These are phyloP conservation scores for Euphrasia arctica DNA, from an alignment of 305 asterid genomes.

Conservation along the genomic window DNA sequence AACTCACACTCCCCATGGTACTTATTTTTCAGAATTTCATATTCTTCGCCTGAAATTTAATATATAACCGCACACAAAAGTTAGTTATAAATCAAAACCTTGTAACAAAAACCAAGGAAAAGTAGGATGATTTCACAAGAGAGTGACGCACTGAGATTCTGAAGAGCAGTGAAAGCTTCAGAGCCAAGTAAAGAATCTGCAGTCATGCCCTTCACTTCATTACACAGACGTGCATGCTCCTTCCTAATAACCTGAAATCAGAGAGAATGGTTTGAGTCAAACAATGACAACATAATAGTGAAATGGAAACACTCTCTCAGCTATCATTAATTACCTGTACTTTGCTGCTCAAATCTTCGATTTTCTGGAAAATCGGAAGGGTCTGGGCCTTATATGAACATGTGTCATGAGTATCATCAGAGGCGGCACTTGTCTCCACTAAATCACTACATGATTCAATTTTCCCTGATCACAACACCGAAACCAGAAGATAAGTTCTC, in stretches of 20 bases:
- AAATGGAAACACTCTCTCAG: not conserved
- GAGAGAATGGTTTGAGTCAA: slow-evolving; percentile 6
- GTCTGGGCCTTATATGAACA: slow-evolving; percentile 39
- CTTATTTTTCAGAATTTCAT: slow-evolving; percentile 55
- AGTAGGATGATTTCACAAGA: slow-evolving; percentile 10
- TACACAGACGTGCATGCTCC: slow-evolving; percentile 44
- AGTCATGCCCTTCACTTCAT: slow-evolving; percentile 59
- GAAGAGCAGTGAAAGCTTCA: slow-evolving; percentile 52
- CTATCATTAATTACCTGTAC: slow-evolving; percentile 43
- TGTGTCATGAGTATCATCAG: slow-evolving; percentile 40
- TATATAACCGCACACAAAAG: slow-evolving; percentile 2
- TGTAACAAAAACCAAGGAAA: not conserved
- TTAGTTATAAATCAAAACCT: slow-evolving; percentile 21
- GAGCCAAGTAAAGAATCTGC: slow-evolving; percentile 54
- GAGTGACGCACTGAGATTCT: slow-evolving; percentile 56
- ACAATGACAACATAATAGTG: not conserved
- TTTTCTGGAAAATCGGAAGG: slow-evolving; percentile 52
- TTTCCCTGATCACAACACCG: slow-evolving; percentile 41
- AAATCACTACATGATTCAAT: no score
- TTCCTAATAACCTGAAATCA: slow-evolving; percentile 40
- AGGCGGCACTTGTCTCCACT: slow-evolving; percentile 36
- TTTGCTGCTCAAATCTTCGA: slow-evolving; percentile 53
- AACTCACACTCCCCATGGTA: slow-evolving; percentile 47
- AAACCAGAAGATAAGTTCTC: slow-evolving; percentile 24
- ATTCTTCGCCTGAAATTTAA: slow-evolving; percentile 47